A percentile compares a stretch with the other conserved stretches of the same genome.
Conservation (phyloP, 2,329 filamentous ascomycete genomes). For the Hymenoscyphus repandus region DNA sequence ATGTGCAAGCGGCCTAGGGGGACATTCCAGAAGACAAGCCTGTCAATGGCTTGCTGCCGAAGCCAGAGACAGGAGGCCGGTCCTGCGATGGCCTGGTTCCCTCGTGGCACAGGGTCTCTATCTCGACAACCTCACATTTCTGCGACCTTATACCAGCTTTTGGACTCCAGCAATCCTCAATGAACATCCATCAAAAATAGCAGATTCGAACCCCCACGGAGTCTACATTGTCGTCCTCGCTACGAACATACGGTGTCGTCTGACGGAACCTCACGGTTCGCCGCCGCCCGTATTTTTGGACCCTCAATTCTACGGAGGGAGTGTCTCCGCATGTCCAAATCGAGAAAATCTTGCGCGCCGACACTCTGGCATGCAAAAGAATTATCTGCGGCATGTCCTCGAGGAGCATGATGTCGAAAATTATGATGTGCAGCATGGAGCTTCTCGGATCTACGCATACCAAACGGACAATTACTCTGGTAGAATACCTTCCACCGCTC, state of each 20-base stretch:
- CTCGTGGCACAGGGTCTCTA: not conserved
- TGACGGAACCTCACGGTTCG: not conserved
- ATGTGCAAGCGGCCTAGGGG: not conserved
- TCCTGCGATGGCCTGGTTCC: not conserved
- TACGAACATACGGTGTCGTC: not conserved
- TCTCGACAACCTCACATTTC: no score
- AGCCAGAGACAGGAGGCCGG: not conserved
- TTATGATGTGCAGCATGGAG: not conserved
- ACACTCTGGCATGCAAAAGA: not conserved
- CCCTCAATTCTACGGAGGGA: constrained; percentile 1
- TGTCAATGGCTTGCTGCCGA: not conserved
- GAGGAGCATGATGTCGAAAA: not conserved
- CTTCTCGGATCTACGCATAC: not conserved
- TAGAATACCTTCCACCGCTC: not conserved
- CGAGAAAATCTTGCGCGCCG: not conserved
- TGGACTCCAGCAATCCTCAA: not conserved
- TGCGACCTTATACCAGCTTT: not conserved
- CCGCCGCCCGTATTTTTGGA: not conserved
- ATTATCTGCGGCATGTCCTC: not conserved
- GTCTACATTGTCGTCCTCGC: not conserved
- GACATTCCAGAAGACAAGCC: not conserved
- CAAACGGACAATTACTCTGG: constrained; percentile 1
- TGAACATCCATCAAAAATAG: not conserved
- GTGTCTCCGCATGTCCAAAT: not conserved
- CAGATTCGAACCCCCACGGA: not conserved